A percentile compares a stretch with the other conserved stretches of the same genome.
Evolutionary conservation across 257 asterid genomes (phyloP).

Genomic region (Solanum microdontum): DNA sequence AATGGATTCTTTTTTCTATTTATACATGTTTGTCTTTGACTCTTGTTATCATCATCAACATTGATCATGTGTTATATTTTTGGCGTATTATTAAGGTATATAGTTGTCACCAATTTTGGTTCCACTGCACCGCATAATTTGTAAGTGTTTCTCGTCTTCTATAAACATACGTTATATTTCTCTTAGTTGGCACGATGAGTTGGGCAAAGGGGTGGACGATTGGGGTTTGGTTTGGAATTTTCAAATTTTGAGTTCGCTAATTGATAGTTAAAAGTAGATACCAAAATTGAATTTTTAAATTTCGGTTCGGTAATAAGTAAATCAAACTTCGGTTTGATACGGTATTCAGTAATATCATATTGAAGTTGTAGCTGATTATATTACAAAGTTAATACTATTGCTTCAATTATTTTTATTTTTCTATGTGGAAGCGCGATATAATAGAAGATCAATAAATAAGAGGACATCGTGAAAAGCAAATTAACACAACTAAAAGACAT

Average conservation of each 20-base stretch:
- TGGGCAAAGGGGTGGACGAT: background rate
- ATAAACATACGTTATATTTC: background rate
- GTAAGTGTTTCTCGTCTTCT: background rate
- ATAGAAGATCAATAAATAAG: too few species aligned
- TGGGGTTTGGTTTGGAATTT: too few species aligned
- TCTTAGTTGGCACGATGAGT: background rate
- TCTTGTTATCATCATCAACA: background rate
- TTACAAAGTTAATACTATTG: too few species aligned
- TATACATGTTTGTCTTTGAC: background rate
- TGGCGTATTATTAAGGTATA: background rate
- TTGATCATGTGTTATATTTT: background rate
- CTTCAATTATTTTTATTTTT: too few species aligned
- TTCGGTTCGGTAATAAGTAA: accelerated
- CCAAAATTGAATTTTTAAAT: too few species aligned
- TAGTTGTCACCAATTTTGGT: background rate
- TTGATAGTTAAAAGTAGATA: too few species aligned
- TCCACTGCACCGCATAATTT: background rate
- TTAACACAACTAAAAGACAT: too few species aligned
- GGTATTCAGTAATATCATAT: too few species aligned
- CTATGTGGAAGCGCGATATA: too few species aligned
- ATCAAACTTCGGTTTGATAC: accelerated
- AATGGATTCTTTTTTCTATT: background rate
- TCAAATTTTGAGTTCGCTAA: too few species aligned
- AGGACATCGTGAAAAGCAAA: too few species aligned
- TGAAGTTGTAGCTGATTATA: too few species aligned